Evolutionary conservation across 129 eudicot genomes (phyloP).

Genomic region (Smallanthus sonchifolius): DNA sequence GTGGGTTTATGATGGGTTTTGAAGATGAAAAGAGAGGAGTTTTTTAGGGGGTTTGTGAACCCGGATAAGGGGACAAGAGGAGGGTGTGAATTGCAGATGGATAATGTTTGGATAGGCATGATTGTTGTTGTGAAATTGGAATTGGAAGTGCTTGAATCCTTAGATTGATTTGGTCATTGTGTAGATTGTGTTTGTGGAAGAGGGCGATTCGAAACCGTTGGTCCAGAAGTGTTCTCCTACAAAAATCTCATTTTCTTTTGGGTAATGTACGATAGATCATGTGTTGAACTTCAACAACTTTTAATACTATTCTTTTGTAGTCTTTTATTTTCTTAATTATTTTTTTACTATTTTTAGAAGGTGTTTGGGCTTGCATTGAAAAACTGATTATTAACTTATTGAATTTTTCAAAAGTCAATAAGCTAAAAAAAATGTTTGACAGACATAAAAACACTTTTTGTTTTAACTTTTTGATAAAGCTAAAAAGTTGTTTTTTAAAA

Average conservation of each 20-base stretch:
- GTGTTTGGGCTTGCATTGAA: no score
- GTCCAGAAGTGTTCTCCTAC: slow-evolving; percentile 7
- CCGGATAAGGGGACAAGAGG: slow-evolving; percentile 6
- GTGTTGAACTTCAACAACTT: not conserved
- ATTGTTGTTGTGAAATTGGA: not conserved
- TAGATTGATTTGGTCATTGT: not conserved
- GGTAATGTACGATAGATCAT: not conserved
- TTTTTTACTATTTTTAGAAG: no score
- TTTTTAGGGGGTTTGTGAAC: slow-evolving; percentile 16
- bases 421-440: no score
- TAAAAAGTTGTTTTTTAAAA: no score
- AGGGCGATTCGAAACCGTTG: slow-evolving; percentile 24
- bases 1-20: slow-evolving; percentile 13
- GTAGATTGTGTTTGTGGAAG: slow-evolving; percentile 18
- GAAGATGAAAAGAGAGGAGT: not conserved
- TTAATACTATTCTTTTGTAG: no score
- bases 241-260: not conserved
- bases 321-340: no score
- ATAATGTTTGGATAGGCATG: slow-evolving; percentile 28
- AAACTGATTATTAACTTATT: no score
- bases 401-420: no score
- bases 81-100: slow-evolving; percentile 26
- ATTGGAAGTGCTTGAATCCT: not conserved
- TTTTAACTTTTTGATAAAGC: no score
- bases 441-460: no score